Evolutionary conservation across 2,329 filamentous ascomycete genomes (phyloP).

Genomic region (Aspergillus sojae): DNA sequence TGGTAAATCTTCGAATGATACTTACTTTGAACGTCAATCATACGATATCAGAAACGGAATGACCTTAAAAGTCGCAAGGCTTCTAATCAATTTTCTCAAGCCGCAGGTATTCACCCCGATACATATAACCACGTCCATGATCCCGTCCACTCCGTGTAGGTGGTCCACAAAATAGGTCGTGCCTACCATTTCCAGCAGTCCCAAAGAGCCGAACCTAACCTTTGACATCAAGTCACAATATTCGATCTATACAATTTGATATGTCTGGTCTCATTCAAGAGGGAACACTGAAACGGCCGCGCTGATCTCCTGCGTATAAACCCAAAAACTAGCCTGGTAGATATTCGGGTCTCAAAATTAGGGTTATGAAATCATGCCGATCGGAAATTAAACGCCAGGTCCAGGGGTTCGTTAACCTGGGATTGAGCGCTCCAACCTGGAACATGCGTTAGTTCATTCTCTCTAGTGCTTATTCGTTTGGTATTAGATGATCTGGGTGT

Average conservation of each 20-base stretch:
- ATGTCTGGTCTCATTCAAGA: not conserved
- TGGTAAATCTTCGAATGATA: not conserved
- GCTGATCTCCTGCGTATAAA: not conserved
- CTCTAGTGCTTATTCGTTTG: not conserved
- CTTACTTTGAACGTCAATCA: not conserved
- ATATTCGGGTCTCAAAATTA: not conserved
- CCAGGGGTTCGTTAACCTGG: not conserved
- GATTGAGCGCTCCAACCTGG: not conserved
- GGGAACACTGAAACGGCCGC: not conserved
- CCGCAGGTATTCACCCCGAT: too few relatives aligned
- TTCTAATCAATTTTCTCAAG: too few relatives aligned
- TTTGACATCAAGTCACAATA: not conserved
- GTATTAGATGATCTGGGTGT: too few relatives aligned
- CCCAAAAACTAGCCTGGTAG: not conserved
- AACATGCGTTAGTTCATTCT: not conserved
- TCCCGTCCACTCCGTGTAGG: not conserved
- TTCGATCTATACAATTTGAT: not conserved
- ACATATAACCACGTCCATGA: not conserved
- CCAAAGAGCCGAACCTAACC: not conserved
- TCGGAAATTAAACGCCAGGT: not conserved
- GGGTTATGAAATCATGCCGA: not conserved
- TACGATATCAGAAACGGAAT: not conserved
- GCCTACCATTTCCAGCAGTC: not conserved
- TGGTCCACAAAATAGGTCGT: not conserved
- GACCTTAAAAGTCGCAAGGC: not conserved